A percentile compares a stretch with the other conserved stretches of the same genome.
These are phyloP conservation scores for Fusarium sp. DNA, from an alignment of 2,329 filamentous ascomycete genomes.

Conservation along the genomic window DNA sequence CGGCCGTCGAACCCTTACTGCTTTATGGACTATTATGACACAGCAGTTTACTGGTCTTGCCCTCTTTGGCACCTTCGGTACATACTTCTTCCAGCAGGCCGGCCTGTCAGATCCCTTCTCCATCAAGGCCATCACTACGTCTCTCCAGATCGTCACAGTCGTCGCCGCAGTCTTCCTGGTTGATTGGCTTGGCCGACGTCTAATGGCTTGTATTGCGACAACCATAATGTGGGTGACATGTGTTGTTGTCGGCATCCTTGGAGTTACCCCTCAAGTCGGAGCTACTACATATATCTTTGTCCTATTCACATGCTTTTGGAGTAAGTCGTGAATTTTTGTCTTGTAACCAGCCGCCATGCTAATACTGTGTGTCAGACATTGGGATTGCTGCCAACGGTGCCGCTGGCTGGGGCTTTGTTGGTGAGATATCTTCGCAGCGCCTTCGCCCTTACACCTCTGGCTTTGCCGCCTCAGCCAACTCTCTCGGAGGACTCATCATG, in stretches of 20 bases:
- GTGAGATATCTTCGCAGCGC: not conserved
- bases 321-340: not conserved
- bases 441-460: not conserved
- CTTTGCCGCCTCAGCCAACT: not conserved
- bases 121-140: not conserved
- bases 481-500: not conserved
- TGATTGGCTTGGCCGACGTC: not conserved
- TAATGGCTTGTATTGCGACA: not conserved
- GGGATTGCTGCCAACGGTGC: not conserved
- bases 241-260: not conserved
- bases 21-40: conserved; percentile 42
- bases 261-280: not conserved
- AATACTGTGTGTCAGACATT: not conserved
- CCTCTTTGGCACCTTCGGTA: conserved; percentile 61
- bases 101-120: not conserved
- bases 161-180: not conserved
- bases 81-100: conserved; percentile 32
- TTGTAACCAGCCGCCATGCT: not conserved
- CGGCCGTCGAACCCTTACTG: conserved; percentile 44
- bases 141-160: not conserved
- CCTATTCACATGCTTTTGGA: not conserved
- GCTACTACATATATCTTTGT: not conserved
- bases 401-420: not conserved
- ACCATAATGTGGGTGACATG: not conserved
- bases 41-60: conserved; percentile 27